phyloP scores from a whole-genome alignment of 371 early-diverging fungal genomes.

The Syncephalastrum monosporum region DNA sequence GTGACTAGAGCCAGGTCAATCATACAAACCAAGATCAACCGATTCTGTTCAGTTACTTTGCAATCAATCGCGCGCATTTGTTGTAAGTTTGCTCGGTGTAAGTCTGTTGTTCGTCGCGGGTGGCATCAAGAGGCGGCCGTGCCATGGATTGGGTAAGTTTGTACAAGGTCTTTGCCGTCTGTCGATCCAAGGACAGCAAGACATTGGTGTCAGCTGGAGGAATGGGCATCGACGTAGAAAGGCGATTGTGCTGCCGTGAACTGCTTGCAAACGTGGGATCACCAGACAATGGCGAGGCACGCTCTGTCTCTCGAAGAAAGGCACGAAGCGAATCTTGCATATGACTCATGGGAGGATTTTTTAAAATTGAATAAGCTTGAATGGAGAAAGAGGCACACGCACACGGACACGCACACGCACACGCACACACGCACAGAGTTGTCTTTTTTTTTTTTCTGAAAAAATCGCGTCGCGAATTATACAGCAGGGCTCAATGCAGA shows the following conservation, averaged over 20 bases:
- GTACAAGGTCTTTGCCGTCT: slow-evolving; percentile 12
- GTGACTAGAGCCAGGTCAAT: slow-evolving; percentile 39
- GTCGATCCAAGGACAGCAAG: slow-evolving; percentile 7
- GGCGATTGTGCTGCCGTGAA: slow-evolving; percentile 5
- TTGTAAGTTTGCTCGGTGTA: slow-evolving; percentile 31
- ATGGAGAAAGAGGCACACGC: too few species aligned
- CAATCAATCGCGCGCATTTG: slow-evolving; percentile 40
- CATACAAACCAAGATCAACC: background rate
- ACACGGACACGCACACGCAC: too few species aligned
- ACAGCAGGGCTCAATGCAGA: too few species aligned
- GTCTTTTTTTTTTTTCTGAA: too few species aligned
- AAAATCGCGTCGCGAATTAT: too few species aligned
- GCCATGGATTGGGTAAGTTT: slow-evolving; percentile 15
- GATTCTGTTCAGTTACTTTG: slow-evolving; percentile 30
- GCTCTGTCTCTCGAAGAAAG: slow-evolving; percentile 8
- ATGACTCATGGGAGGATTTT: slow-evolving; percentile 6
- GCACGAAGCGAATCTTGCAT: slow-evolving; percentile 15
- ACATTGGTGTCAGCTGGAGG: slow-evolving; percentile 6
- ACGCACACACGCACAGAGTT: too few species aligned
- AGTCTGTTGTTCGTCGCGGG: slow-evolving; percentile 9
- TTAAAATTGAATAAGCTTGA: too few species aligned
- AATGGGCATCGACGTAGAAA: background rate
- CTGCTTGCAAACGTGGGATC: background rate
- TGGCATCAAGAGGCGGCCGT: slow-evolving; percentile 5
- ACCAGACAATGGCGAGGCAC: background rate